Evolutionary conservation across 352 stramenopile genomes (phyloP).

Genomic region (Pythium sp.): DNA sequence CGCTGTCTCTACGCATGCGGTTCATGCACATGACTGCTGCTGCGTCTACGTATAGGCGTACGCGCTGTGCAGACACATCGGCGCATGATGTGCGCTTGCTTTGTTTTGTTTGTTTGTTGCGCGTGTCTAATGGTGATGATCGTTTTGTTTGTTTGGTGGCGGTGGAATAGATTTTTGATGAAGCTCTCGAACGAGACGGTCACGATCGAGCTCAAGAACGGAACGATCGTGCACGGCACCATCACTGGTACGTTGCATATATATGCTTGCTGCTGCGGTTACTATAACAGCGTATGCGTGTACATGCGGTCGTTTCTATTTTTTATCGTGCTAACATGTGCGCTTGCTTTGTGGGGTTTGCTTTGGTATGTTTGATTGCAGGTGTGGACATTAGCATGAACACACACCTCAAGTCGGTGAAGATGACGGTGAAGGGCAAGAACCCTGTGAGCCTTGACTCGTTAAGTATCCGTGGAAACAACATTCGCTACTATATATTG

Average conservation of each 20-base stretch:
- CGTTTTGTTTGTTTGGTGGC: neutral
- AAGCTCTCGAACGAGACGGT: slow-evolving; percentile 99
- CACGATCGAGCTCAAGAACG: slow-evolving; percentile 99
- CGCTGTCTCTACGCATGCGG: neutral
- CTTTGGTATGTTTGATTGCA: slow-evolving; percentile 18
- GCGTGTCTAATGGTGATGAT: neutral
- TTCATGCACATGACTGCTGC: neutral
- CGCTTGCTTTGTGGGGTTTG: neutral
- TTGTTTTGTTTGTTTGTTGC: neutral
- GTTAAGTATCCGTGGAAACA: slow-evolving; percentile 98
- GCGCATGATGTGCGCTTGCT: neutral
- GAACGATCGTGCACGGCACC: slow-evolving; percentile 98
- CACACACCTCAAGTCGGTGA: slow-evolving; percentile 98
- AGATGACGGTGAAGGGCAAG: slow-evolving; percentile 97
- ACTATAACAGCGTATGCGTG: neutral
- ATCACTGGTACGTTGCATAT: slow-evolving; percentile 79
- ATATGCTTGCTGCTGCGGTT: neutral
- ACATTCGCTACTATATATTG: slow-evolving; percentile 96
- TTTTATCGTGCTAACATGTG: neutral
- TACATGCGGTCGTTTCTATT: neutral
- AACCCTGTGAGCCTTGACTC: slow-evolving; percentile 97
- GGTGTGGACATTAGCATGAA: slow-evolving; percentile 99
- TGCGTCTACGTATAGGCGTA: neutral
- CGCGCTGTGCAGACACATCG: neutral
- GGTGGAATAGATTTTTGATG: slow-evolving; percentile 91